Base-by-base conservation (phyloP, 1,139 yeast genomes). In the Yamadazyma buinensis region DNA sequence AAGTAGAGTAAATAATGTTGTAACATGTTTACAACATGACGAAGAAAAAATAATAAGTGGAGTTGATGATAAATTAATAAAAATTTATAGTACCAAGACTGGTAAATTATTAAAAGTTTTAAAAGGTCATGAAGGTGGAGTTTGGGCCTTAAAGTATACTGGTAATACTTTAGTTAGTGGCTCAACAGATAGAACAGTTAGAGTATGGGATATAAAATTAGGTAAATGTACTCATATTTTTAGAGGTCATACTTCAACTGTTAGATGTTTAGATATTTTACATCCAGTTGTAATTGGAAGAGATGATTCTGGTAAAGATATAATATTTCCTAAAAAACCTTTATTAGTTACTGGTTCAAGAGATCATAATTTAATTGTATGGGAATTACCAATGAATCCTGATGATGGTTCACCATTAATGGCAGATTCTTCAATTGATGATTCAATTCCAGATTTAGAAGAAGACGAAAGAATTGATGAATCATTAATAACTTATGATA, bases 91-190 rank as follows among this genome's bases (percentile, higher is more conserved):
- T 46, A 80, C 96, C 3, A 64, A 70, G 24, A 80, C 86, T 0
- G 97, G 97, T 5, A 65, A 66, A 30, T 65, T 82, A 30, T 51
- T 83, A n/a, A 69, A 77, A 32, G 82, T 84, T 2, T 67, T 92
- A 34, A 70, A 73, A 35, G 97, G 97, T 10, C 98, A 92, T 52
- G 95, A 85, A 39, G 97, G 97, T 31, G 98, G 98, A 19, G 98
- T 94, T 8, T 92, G 99, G 99, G 97, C 98, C 1, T 67, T 92
- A 54, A 88, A 92, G 57, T 90, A 88, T 54, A 76, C 76, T 35
- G 86, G 86, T n/a, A 80, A 84, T 54, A 82, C 85, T 1, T 63
- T 90, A 28, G 95, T 88, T 0, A 82, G 94, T 43, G 97, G 97
- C 0, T 82, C 95, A 2, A 88, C 96, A 1, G 97, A 90, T 59